Evolutionary conservation across 2,329 filamentous ascomycete species (phyloP), one percentile per base, ranked within the genome.

Genomic region (Lasiodiplodia sp.): DNA sequence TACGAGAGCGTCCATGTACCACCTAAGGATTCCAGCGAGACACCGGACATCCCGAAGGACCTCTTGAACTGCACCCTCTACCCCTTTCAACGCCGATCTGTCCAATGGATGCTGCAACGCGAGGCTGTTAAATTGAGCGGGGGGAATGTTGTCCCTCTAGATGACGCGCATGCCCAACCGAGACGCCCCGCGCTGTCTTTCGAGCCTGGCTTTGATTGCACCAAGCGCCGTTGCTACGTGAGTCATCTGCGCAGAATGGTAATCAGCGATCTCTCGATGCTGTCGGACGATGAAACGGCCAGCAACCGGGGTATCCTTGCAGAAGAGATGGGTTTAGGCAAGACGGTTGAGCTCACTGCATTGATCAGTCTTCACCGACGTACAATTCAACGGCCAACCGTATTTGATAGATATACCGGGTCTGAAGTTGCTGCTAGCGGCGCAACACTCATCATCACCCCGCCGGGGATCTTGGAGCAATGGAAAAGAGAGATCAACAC

Each of bases 241-340:
- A 94, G 90, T 74, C 84, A 88, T 67, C 79, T 92, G 0, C 87
- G 90, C 64, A 88, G 90, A 31, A 78, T 88, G 16, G 82, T 89
- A 4, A 85, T 87, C 1, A 81, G 81, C 47, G 83, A 91, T 73
- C 69, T 82, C 3, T 47, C 44, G 10, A 70, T 75, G 0, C 73
- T 79, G 2, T 88, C 88, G 67, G 76, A 78, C 40, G 75, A 80
- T 67, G 70, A 73, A 69, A 77, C 25, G 80, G 87, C 73, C 18
- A 69, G 84, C 2, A 78, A 75, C 44, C 89, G 89, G 2, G 91
- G 91, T 0, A 89, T 93, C 58, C 81, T 95, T 5, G 89, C 91
- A 0, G 92, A 95, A 75, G 92, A 95, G 77, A 95, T 95, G 92
- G 92, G 92, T 0, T 82, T 95, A 1, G 92, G 92, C 1, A 95